phyloP scores from a whole-genome alignment of 805 yeast genomes.

The Ogataea philodendri region DNA sequence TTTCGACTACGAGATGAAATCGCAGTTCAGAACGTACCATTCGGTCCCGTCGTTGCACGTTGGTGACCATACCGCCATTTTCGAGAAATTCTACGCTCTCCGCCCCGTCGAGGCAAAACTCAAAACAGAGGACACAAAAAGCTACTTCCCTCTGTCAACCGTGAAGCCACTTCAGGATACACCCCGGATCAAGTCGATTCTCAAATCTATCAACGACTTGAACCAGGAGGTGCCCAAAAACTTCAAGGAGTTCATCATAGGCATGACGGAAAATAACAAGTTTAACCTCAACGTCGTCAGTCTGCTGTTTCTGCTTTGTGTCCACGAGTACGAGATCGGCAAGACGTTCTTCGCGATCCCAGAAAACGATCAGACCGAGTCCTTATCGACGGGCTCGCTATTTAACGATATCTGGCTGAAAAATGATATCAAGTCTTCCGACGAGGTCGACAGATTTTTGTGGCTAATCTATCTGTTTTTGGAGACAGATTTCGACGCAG shows the following conservation, averaged over 20 bases:
- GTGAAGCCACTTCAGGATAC: constrained; percentile 90
- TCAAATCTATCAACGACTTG: constrained; percentile 83
- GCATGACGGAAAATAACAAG: constrained; percentile 18
- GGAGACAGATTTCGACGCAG: constrained; percentile 64
- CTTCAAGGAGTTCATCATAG: constrained; percentile 42
- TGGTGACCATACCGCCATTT: constrained; percentile 42
- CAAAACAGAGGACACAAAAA: constrained; percentile 23
- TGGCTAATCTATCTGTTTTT: constrained; percentile 82
- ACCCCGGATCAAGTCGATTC: constrained; percentile 84
- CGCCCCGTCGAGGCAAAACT: constrained; percentile 17
- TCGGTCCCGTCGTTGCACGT: constrained; percentile 88
- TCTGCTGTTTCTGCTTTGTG: constrained; percentile 69
- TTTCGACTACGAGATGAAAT: constrained; percentile 92
- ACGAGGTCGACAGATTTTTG: constrained; percentile 69
- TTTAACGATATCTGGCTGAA: constrained; percentile 76
- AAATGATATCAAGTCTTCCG: constrained; percentile 54
- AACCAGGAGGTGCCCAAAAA: constrained; percentile 47
- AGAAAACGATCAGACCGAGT: too few species aligned
- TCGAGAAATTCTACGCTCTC: constrained; percentile 27
- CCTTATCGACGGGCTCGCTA: constrained; percentile 38
- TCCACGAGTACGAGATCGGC: constrained; percentile 44
- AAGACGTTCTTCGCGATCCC: constrained; percentile 28
- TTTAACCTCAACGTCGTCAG: constrained; percentile 60
- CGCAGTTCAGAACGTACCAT: constrained; percentile 88
- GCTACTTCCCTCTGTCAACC: constrained; percentile 38